Evolutionary conservation across 305 asterid species (phyloP).

Genomic region (Fraxinus sp.): DNA sequence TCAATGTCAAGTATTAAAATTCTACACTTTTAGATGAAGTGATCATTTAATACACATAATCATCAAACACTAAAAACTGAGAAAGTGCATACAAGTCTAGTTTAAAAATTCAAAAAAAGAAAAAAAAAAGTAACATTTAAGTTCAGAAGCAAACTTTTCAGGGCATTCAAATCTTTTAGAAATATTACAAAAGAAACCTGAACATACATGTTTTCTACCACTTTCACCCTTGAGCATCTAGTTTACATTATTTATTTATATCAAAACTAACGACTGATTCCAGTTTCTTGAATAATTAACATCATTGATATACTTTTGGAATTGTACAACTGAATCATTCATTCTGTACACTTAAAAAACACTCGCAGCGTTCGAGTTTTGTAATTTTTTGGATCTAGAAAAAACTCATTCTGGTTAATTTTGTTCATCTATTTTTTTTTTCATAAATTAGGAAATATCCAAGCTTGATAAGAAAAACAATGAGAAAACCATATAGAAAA

Average conservation of each 20-base stretch:
- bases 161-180: not conserved
- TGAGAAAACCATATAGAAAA: not conserved
- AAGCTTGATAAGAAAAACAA: not conserved
- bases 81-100: not conserved
- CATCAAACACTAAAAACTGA: not conserved
- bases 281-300: not conserved
- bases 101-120: not conserved
- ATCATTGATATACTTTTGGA: not conserved
- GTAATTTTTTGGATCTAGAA: not conserved
- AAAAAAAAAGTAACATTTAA: not conserved
- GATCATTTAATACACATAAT: not conserved
- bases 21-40: not conserved
- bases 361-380: not conserved
- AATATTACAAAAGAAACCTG: not conserved
- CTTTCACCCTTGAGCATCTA: not conserved
- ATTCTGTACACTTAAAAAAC: not conserved
- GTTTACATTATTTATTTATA: not conserved
- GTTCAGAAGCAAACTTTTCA: not conserved
- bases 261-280: not conserved
- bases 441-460: not conserved
- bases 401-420: not conserved
- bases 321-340: not conserved
- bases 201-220: not conserved
- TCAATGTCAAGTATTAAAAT: not conserved
- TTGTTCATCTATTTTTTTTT: not conserved